Percentiles rank a stretch among this genome's conserved stretches.
These are phyloP conservation scores for Theileria luwenshuni DNA, from an alignment of 169 alveolate species.

Conservation along the genomic window DNA sequence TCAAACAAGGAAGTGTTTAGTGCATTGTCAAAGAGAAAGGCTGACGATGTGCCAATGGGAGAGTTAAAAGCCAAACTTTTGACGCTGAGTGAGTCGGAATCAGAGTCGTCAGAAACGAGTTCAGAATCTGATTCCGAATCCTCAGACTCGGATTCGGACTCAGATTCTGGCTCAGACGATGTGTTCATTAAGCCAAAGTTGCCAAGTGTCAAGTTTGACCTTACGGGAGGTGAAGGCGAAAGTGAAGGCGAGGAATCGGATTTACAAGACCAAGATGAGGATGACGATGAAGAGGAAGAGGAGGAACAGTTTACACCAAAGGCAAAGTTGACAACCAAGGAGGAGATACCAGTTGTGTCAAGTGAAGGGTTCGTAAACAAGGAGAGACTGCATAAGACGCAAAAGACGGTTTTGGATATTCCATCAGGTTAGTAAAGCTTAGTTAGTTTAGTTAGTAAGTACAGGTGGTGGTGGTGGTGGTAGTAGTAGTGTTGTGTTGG, in stretches of 20 bases:
- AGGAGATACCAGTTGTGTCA: conserved; percentile 10
- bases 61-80: not conserved
- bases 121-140: not conserved
- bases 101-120: conserved; percentile 4
- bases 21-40: not conserved
- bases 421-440: not conserved
- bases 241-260: not conserved
- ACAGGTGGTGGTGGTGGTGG: not conserved
- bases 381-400: conserved; percentile 8
- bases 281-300: conserved; percentile 31
- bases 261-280: conserved; percentile 2
- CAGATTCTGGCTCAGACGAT: conserved; percentile 6
- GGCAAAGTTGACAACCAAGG: too few species aligned
- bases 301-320: conserved; percentile 1
- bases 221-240: not conserved
- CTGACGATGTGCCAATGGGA: conserved; percentile 11
- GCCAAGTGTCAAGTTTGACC: not conserved
- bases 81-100: not conserved
- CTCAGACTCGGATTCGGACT: not conserved
- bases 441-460: not conserved
- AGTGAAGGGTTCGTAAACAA: conserved; percentile 16
- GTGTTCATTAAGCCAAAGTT: not conserved
- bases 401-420: not conserved
- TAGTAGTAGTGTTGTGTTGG: too few species aligned
- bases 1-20: not conserved